Conservation (phyloP, 2,329 filamentous ascomycete species). For the Neonectria sp. region DNA sequence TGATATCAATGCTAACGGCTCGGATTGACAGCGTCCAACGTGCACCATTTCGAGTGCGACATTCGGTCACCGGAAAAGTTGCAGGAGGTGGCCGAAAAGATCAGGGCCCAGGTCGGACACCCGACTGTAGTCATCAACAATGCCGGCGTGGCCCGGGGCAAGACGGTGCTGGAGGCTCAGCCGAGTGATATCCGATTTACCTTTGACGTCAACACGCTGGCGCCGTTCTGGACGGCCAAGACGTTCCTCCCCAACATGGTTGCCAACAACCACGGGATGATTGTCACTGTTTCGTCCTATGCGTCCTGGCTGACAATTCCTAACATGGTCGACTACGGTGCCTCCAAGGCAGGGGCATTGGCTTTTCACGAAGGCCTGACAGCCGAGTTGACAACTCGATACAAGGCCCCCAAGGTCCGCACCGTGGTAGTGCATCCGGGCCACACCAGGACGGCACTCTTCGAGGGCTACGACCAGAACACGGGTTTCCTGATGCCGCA, state of each 20-base stretch:
- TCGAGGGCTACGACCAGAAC: constrained; percentile 70
- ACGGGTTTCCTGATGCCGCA: constrained; percentile 52
- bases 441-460: constrained; percentile 55
- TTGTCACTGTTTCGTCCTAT: constrained; percentile 78
- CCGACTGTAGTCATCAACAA: constrained; percentile 83
- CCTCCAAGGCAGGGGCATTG: constrained; percentile 76
- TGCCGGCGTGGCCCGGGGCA: constrained; percentile 75
- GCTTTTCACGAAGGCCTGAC: constrained; percentile 78
- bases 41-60: constrained; percentile 81
- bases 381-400: constrained; percentile 70
- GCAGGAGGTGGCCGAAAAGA: constrained; percentile 63
- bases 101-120: constrained; percentile 71
- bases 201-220: constrained; percentile 79
- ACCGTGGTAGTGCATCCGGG: constrained; percentile 76
- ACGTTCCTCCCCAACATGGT: constrained; percentile 79
- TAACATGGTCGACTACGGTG: constrained; percentile 77
- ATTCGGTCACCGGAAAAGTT: constrained; percentile 73
- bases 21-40: constrained; percentile 58
- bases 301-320: constrained; percentile 74
- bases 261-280: constrained; percentile 76
- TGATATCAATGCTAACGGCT: constrained; percentile 25
- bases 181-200: constrained; percentile 75
- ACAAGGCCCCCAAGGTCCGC: constrained; percentile 74
- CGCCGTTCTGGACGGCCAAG: constrained; percentile 77
- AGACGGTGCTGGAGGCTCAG: constrained; percentile 71